Conservation (phyloP, 163 green algal genomes). For the Scenedesmus sp. region DNA sequence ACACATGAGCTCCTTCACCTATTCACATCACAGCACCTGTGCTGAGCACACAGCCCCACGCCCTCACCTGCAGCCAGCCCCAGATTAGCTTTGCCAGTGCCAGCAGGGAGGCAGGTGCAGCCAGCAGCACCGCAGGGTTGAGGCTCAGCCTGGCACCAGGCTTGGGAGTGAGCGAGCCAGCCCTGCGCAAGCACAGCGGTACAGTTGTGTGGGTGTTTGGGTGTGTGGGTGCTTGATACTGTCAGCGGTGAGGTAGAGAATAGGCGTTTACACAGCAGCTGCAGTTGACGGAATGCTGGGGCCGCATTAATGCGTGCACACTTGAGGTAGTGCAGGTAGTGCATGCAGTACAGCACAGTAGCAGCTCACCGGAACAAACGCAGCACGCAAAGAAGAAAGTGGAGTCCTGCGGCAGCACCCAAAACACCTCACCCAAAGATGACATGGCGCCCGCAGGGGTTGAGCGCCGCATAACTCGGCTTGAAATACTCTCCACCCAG, state of each 20-base stretch:
- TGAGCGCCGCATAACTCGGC: conserved; percentile 46
- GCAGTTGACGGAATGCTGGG: too few species aligned
- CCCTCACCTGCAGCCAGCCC: conserved; percentile 13
- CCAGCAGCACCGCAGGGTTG: conserved; percentile 15
- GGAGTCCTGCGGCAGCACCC: too few species aligned
- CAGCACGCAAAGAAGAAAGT: too few species aligned
- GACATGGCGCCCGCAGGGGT: conserved; percentile 44
- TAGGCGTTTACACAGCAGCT: too few species aligned
- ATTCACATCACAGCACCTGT: too few species aligned
- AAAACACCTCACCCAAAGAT: neutral
- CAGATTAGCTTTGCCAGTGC: conserved; percentile 9
- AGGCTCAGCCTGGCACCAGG: conserved; percentile 22
- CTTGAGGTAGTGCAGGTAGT: neutral
- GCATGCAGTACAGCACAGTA: neutral
- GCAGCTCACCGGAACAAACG: too few species aligned
- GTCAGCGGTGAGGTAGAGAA: too few species aligned
- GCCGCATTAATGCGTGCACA: neutral
- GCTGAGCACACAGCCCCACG: neutral
- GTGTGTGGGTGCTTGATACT: too few species aligned
- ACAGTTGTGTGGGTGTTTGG: too few species aligned
- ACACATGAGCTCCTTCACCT: too few species aligned
- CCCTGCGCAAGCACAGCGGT: conserved; percentile 24
- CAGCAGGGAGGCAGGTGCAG: conserved; percentile 20
- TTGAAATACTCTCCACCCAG: conserved; percentile 57
- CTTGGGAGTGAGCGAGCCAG: conserved; percentile 51